These are phyloP conservation scores for Pseudozyma hubeiensis DNA, from an alignment of 1,284 basidiomycete genomes.

Conservation along the genomic window DNA sequence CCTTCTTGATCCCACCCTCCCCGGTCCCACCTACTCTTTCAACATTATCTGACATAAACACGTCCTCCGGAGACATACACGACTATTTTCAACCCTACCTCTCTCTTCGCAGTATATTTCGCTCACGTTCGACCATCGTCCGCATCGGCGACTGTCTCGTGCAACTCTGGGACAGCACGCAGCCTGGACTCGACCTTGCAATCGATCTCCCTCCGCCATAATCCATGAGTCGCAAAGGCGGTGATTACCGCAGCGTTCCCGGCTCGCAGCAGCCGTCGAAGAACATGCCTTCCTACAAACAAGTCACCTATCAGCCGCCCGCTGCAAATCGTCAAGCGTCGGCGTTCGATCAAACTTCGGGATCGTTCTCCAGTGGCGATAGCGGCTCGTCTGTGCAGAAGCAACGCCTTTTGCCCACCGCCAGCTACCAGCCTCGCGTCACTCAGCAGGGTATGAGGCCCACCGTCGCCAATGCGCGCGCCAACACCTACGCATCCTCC, in stretches of 20 bases:
- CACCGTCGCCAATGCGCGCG: constrained; percentile 1
- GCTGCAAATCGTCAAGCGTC: constrained; percentile 10
- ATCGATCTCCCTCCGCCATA: neutral
- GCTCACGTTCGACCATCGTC: too few species aligned
- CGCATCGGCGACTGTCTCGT: too few species aligned
- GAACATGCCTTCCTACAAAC: constrained; percentile 38
- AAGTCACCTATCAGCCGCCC: constrained; percentile 31
- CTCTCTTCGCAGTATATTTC: too few species aligned
- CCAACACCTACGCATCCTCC: constrained; percentile 19
- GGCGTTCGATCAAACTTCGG: constrained; percentile 21
- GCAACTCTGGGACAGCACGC: too few species aligned
- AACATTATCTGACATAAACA: too few species aligned
- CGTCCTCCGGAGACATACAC: too few species aligned
- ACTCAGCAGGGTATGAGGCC: constrained; percentile 3
- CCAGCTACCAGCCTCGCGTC: constrained; percentile 14
- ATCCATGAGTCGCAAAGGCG: constrained; percentile 23
- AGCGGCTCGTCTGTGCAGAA: constrained; percentile 14
- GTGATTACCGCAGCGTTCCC: constrained; percentile 23
- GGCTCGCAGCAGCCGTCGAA: constrained; percentile 9
- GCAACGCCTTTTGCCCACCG: constrained; percentile 24
- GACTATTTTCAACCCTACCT: too few species aligned
- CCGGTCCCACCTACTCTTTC: too few species aligned
- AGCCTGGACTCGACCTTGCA: neutral
- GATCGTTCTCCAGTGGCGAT: constrained; percentile 43
- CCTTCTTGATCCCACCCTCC: too few species aligned